These are phyloP conservation scores for Lathyrus aphaca DNA, from an alignment of 306 rosid genomes.

Conservation along the genomic window DNA sequence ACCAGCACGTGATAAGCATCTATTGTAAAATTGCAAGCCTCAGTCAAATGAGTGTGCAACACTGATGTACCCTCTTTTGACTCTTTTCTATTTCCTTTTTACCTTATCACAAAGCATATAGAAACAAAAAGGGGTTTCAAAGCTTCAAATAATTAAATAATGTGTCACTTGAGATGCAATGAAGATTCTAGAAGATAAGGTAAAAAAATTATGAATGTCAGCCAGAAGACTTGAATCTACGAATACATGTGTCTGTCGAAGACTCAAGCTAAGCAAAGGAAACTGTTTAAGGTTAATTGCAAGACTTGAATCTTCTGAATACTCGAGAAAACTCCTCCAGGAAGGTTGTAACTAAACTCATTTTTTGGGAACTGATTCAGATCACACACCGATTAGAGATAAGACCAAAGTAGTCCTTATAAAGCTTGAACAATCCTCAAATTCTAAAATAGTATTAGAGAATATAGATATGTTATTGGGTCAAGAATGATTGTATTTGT, in stretches of 20 bases:
- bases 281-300: conserved; percentile 1
- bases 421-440: neutral
- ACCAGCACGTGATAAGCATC: conserved; percentile 23
- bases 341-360: neutral
- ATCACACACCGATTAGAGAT: neutral
- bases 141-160: conserved; percentile 13
- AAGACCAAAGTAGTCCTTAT: conserved; percentile 1
- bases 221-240: neutral
- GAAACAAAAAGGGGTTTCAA: neutral
- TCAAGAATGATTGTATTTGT: neutral
- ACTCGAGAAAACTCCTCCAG: neutral
- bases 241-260: neutral
- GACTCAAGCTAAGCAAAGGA: neutral
- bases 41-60: neutral
- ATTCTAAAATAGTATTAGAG: neutral
- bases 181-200: neutral
- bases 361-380: neutral
- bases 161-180: neutral
- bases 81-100: neutral
- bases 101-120: conserved; percentile 6
- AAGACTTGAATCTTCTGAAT: neutral
- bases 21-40: conserved; percentile 14
- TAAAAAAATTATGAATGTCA: neutral
- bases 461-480: neutral
- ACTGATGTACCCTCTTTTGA: conserved; percentile 3